Evolutionary conservation across 2,329 filamentous ascomycete species (phyloP).

Genomic region (Pseudofabraea citricarpa): DNA sequence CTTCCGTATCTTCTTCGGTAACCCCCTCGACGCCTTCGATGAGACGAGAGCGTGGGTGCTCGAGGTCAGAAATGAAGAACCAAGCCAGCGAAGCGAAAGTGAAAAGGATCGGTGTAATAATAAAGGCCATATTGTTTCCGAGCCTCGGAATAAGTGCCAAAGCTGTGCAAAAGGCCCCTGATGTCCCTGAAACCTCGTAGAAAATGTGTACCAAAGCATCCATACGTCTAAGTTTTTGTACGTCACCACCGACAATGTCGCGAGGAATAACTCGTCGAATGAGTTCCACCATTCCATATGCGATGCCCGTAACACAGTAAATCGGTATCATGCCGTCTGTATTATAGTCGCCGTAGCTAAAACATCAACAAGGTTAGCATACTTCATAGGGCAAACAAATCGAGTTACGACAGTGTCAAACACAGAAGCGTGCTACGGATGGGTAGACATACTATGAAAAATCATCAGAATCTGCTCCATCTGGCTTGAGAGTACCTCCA

Average conservation of each 20-base stretch:
- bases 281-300: constrained; percentile 45
- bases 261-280: constrained; percentile 45
- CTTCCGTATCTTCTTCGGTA: constrained; percentile 10
- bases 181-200: constrained; percentile 43
- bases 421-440: too few species aligned
- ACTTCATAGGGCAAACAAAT: too few species aligned
- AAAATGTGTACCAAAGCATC: constrained; percentile 35
- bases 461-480: constrained; percentile 27
- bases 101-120: constrained; percentile 45
- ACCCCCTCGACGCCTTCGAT: not conserved
- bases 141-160: constrained; percentile 43
- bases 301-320: constrained; percentile 37
- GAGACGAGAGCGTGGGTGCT: constrained; percentile 22
- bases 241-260: constrained; percentile 44
- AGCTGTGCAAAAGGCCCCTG: constrained; percentile 42
- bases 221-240: constrained; percentile 6
- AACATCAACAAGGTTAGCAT: too few species aligned
- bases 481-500: constrained; percentile 38
- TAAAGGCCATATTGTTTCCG: constrained; percentile 46
- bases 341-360: constrained; percentile 42
- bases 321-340: constrained; percentile 46
- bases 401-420: too few species aligned
- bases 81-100: constrained; percentile 34
- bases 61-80: constrained; percentile 41
- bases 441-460: too few species aligned